Percentiles rank a stretch among this genome's conserved stretches.
phyloP scores from a whole-genome alignment of 2,329 filamentous ascomycete genomes.

The Talaromyces sp. region DNA sequence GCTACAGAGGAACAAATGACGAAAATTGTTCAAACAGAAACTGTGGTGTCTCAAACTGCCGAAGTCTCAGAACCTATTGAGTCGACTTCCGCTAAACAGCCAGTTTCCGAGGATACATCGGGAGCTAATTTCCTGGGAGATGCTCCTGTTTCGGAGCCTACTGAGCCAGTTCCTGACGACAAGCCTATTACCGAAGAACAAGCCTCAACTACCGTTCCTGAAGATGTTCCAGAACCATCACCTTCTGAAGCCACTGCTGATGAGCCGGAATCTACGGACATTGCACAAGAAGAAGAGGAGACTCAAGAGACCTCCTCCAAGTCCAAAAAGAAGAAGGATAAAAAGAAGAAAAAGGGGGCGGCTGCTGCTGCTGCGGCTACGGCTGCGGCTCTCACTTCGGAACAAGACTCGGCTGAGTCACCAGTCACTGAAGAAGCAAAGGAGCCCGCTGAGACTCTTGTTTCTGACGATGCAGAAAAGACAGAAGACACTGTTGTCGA shows the following conservation, averaged over 20 bases:
- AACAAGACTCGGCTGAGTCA: background rate
- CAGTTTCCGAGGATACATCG: background rate
- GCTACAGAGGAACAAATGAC: background rate
- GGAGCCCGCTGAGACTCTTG: background rate
- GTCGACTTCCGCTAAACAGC: background rate
- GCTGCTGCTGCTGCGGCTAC: background rate
- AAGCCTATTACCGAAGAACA: background rate
- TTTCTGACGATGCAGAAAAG: background rate
- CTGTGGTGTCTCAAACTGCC: background rate
- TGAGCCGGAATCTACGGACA: background rate
- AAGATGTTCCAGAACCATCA: background rate
- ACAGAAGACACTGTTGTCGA: background rate
- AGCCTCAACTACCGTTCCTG: background rate
- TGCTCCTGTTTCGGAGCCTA: background rate
- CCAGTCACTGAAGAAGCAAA: background rate
- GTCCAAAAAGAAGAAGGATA: conserved; percentile 33
- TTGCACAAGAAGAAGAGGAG: background rate
- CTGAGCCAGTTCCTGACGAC: background rate
- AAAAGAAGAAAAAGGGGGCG: conserved; percentile 33
- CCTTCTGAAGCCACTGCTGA: background rate
- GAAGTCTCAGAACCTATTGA: background rate
- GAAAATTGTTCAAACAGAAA: background rate
- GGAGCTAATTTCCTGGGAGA: background rate
- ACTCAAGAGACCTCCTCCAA: conserved; percentile 17
- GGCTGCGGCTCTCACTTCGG: background rate